These are phyloP conservation scores for Apiotrichum domesticum DNA, from an alignment of 1,284 basidiomycete genomes.

Conservation along the genomic window DNA sequence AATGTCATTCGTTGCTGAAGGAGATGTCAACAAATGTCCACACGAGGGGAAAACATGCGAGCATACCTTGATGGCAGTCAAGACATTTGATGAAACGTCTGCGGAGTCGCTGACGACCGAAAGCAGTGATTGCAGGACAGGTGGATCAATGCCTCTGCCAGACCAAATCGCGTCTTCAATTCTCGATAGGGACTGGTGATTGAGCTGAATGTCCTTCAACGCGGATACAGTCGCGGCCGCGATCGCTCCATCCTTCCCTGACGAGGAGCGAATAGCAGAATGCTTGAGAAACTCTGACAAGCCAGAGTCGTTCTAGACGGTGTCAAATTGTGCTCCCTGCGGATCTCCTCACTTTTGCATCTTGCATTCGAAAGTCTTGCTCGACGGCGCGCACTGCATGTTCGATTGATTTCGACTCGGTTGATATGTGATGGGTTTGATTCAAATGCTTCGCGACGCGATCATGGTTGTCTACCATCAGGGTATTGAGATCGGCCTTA, in stretches of 20 bases:
- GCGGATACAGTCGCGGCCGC: neutral
- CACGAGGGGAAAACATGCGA: no score
- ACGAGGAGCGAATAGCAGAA: neutral
- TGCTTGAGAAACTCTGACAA: neutral
- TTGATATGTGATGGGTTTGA: neutral
- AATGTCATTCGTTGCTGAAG: neutral
- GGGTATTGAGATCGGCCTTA: no score
- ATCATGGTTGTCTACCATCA: no score
- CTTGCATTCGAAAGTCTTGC: neutral
- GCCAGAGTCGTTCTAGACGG: neutral
- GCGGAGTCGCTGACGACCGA: neutral
- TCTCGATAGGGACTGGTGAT: constrained; percentile 14
- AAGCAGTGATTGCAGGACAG: constrained; percentile 20
- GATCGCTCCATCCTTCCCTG: neutral
- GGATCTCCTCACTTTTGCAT: neutral
- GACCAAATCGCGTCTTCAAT: constrained; percentile 33
- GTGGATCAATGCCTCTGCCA: constrained; percentile 24
- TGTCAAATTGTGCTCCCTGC: no score
- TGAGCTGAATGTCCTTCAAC: constrained; percentile 13
- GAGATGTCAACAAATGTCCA: neutral
- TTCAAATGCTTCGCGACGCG: neutral
- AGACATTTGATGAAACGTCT: neutral
- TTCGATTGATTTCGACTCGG: neutral
- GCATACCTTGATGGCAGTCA: constrained; percentile 15
- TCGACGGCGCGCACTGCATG: neutral